Conservation (phyloP, 1,139 yeast genomes). For the Blastobotrys apis region DNA sequence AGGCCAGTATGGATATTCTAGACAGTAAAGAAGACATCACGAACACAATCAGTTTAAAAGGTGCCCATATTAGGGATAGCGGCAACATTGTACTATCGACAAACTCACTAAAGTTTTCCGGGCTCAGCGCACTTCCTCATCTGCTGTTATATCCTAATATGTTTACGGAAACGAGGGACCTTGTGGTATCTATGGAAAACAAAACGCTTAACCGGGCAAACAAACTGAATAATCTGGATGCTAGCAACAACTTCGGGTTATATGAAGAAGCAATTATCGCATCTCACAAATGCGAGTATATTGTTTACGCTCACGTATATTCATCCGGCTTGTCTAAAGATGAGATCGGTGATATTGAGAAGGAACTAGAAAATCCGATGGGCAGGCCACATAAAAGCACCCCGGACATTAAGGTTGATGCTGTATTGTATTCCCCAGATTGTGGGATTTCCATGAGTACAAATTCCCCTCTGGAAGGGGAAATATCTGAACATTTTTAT, state of each 20-base stretch:
- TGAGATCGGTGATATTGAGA: slow-evolving; percentile 45
- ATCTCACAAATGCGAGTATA: slow-evolving; percentile 59
- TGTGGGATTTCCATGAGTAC: slow-evolving; percentile 61
- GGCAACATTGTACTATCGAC: slow-evolving; percentile 67
- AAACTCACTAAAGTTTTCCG: slow-evolving; percentile 68
- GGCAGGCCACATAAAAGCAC: slow-evolving; percentile 67
- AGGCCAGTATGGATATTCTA: slow-evolving; percentile 21
- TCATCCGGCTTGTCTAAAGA: slow-evolving; percentile 51
- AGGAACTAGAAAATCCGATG: slow-evolving; percentile 62
- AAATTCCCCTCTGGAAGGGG: slow-evolving; percentile 47
- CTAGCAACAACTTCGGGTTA: slow-evolving; percentile 30
- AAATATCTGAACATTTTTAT: slow-evolving; percentile 50
- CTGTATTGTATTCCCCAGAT: slow-evolving; percentile 78
- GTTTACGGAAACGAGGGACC: slow-evolving; percentile 41
- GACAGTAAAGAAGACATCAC: slow-evolving; percentile 22
- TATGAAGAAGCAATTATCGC: slow-evolving; percentile 49
- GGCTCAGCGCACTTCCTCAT: slow-evolving; percentile 58
- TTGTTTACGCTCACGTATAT: slow-evolving; percentile 63
- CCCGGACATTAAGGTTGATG: slow-evolving; percentile 55
- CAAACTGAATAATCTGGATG: background rate
- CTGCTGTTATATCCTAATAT: slow-evolving; percentile 32
- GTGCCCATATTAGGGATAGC: slow-evolving; percentile 64
- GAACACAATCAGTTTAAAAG: slow-evolving; percentile 45
- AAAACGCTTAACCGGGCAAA: background rate
- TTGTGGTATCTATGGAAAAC: slow-evolving; percentile 29